Percentiles rank a stretch among this genome's conserved stretches.
Conservation (phyloP, 176 grass and related monocot species). For the Otatea glauca region DNA sequence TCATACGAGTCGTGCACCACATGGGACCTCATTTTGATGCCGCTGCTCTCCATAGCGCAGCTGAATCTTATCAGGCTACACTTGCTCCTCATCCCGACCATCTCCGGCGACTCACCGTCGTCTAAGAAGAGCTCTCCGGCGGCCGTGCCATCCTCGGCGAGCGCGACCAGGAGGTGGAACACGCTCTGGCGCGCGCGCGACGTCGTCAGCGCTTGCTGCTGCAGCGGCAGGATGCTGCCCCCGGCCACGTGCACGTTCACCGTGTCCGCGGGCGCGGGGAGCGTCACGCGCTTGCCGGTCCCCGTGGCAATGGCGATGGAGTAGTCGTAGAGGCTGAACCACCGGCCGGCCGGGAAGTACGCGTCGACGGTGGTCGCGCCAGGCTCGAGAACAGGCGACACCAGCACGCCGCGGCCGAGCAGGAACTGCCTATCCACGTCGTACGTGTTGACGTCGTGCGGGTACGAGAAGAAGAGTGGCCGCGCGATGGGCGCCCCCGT, state of each 20-base stretch:
- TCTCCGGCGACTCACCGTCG: conserved; percentile 70
- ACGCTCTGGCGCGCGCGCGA: conserved; percentile 37
- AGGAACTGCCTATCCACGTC: conserved; percentile 66
- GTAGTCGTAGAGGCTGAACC: conserved; percentile 76
- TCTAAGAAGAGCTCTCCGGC: conserved; percentile 70
- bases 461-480: conserved; percentile 93
- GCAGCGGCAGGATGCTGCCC: conserved; percentile 62
- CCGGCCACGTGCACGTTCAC: conserved; percentile 70
- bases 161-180: conserved; percentile 71
- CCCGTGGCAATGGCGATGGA: conserved; percentile 17
- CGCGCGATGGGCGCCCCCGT: conserved; percentile 70
- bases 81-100: conserved; percentile 41
- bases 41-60: background rate
- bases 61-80: conserved; percentile 65
- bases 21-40: conserved; percentile 51
- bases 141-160: conserved; percentile 46
- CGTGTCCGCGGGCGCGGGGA: conserved; percentile 56
- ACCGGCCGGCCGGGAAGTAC: conserved; percentile 69
- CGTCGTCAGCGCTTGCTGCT: conserved; percentile 56
- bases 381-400: conserved; percentile 63
- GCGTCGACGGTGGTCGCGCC: conserved; percentile 55
- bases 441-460: conserved; percentile 56
- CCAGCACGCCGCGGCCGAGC: conserved; percentile 64
- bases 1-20: conserved; percentile 62
- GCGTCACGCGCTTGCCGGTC: conserved; percentile 44